phyloP scores from a whole-genome alignment of 2,329 filamentous ascomycete genomes.

The Neonectria hederae region DNA sequence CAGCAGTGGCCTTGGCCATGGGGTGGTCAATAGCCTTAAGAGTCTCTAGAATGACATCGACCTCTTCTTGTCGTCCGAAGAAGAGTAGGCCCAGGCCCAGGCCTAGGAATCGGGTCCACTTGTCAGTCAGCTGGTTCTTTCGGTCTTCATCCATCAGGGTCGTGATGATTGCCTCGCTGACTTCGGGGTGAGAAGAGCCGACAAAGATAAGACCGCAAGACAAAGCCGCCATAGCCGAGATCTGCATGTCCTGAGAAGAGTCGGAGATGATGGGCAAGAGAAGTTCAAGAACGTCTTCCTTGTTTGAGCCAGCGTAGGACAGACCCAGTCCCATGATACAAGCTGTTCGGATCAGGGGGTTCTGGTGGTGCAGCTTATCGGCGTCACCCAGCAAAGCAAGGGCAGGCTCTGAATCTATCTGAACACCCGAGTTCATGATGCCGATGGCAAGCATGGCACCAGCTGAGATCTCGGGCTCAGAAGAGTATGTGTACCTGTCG shows the following conservation, averaged over 20 bases:
- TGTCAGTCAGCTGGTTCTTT: slow-evolving; percentile 90
- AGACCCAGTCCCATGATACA: slow-evolving; percentile 96
- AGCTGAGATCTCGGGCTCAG: slow-evolving; percentile 84
- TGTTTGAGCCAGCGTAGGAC: slow-evolving; percentile 93
- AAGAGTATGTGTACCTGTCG: slow-evolving; percentile 89
- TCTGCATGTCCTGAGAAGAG: slow-evolving; percentile 87
- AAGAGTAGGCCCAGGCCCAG: slow-evolving; percentile 92
- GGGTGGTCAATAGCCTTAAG: slow-evolving; percentile 97
- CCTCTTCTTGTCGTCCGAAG: slow-evolving; percentile 97
- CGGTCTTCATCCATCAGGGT: slow-evolving; percentile 95
- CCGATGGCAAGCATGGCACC: slow-evolving; percentile 93
- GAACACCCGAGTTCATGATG: slow-evolving; percentile 93
- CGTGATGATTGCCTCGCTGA: slow-evolving; percentile 90
- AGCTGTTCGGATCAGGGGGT: slow-evolving; percentile 79
- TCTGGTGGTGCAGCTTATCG: slow-evolving; percentile 82
- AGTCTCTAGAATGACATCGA: slow-evolving; percentile 97
- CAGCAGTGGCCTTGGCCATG: slow-evolving; percentile 94
- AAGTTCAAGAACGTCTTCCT: slow-evolving; percentile 84
- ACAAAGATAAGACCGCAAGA: slow-evolving; percentile 92
- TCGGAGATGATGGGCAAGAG: slow-evolving; percentile 90
- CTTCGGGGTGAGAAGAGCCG: slow-evolving; percentile 88
- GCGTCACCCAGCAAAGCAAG: slow-evolving; percentile 84
- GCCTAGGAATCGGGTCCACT: slow-evolving; percentile 97
- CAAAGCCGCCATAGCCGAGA: slow-evolving; percentile 94
- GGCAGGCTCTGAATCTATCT: slow-evolving; percentile 88